These are phyloP conservation scores for Helicocarpus griseus DNA, from an alignment of 2,329 filamentous ascomycete species.

Conservation along the genomic window DNA sequence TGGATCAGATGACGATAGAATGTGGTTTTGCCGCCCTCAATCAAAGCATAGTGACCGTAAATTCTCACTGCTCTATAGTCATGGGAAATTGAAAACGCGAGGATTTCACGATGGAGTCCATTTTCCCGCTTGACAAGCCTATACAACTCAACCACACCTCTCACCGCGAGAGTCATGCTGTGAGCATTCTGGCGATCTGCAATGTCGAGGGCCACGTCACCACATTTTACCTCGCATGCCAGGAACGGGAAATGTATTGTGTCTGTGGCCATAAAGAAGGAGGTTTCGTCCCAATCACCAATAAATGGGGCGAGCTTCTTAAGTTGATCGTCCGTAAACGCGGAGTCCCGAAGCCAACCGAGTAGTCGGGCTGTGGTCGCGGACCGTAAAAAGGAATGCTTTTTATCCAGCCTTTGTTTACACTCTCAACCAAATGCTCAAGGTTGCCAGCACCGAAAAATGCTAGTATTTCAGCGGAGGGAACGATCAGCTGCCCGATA, in stretches of 20 bases:
- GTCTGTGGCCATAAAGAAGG: conserved; percentile 37
- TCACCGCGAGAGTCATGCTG: conserved; percentile 23
- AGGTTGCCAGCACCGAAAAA: conserved; percentile 15
- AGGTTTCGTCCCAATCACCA: conserved; percentile 21
- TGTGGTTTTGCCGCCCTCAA: conserved; percentile 21
- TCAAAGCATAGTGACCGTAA: conserved; percentile 33
- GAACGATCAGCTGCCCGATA: conserved; percentile 21
- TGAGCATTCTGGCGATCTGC: conserved; percentile 21
- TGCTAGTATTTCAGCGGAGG: conserved; percentile 20
- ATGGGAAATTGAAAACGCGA: conserved; percentile 36
- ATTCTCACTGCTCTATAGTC: conserved; percentile 26
- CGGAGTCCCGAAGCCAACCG: conserved; percentile 23
- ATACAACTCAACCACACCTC: conserved; percentile 26
- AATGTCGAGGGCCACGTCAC: conserved; percentile 22
- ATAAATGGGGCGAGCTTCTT: conserved; percentile 30
- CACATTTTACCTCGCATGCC: conserved; percentile 39
- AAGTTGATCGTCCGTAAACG: conserved; percentile 36
- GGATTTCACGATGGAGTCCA: conserved; percentile 31
- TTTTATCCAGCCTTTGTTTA: conserved; percentile 25
- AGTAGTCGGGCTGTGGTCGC: conserved; percentile 26
- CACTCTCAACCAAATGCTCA: conserved; percentile 22
- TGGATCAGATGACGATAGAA: conserved; percentile 32
- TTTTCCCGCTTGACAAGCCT: conserved; percentile 19
- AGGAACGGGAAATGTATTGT: conserved; percentile 43
- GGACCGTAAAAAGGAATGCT: conserved; percentile 19